These are phyloP conservation scores for Mrakia gelida DNA, from an alignment of 768 basidiomycete species.

Conservation along the genomic window DNA sequence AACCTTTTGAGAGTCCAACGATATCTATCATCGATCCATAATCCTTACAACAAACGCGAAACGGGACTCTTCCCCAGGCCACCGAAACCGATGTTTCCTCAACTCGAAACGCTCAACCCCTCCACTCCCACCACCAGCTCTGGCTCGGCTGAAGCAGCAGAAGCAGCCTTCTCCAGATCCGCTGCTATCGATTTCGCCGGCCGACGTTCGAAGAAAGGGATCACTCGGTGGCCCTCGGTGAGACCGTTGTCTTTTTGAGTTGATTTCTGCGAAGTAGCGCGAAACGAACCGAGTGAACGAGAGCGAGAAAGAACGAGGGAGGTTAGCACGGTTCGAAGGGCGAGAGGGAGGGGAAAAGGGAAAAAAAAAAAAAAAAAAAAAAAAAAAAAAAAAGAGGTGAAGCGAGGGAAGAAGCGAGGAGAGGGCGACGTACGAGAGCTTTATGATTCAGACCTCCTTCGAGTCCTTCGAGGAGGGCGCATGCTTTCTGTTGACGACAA, in stretches of 20 bases:
- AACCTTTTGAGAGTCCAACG: no score
- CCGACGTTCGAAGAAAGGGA: constrained; percentile 20
- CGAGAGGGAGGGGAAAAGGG: not conserved
- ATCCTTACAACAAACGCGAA: no score
- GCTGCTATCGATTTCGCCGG: constrained; percentile 12
- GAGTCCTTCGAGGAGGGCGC: constrained; percentile 80
- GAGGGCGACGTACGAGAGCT: not conserved
- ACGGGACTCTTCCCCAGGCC: no score
- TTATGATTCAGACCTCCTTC: constrained; percentile 65
- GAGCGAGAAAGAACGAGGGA: no score
- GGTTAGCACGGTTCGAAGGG: not conserved
- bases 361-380: no score
- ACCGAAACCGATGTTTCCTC: no score
- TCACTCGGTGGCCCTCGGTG: constrained; percentile 14
- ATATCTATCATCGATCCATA: no score
- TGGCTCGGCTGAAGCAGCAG: not conserved
- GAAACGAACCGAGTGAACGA: no score
- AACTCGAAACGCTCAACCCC: not conserved
- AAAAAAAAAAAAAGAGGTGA: no score
- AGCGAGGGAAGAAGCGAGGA: not conserved
- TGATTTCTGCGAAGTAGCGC: no score
- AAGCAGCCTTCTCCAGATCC: constrained; percentile 1
- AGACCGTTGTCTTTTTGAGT: not conserved
- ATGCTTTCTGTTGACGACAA: constrained; percentile 52
- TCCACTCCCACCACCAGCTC: not conserved